Conservation (phyloP, 257 asterid genomes). For the Leonotis leonurus region DNA sequence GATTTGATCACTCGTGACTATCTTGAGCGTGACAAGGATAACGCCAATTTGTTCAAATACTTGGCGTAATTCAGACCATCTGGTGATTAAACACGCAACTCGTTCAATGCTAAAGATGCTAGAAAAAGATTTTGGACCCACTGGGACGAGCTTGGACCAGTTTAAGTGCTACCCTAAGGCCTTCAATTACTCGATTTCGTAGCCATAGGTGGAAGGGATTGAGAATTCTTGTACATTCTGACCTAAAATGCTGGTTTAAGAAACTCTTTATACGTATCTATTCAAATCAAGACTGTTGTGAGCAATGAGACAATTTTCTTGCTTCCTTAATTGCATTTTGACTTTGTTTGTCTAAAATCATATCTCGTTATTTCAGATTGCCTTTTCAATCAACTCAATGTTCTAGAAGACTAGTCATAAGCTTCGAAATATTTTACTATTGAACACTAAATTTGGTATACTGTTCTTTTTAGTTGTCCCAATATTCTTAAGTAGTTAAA, state of each 20-base stretch:
- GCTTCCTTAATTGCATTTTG: neutral
- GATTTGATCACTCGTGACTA: slow-evolving; percentile 64
- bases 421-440: too few species aligned
- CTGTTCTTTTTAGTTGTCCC: too few species aligned
- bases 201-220: slow-evolving; percentile 15
- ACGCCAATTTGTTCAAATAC: slow-evolving; percentile 53
- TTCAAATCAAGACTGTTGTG: slow-evolving; percentile 9
- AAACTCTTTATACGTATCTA: neutral
- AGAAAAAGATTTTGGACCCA: neutral
- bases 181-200: slow-evolving; percentile 2
- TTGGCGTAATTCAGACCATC: slow-evolving; percentile 30
- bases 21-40: slow-evolving; percentile 62
- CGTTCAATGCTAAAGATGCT: slow-evolving; percentile 5
- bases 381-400: neutral
- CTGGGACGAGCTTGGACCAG: neutral
- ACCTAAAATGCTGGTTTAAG: neutral
- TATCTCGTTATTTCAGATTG: neutral
- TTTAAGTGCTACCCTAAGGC: slow-evolving; percentile 11
- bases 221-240: slow-evolving; percentile 24
- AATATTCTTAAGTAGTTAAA: too few species aligned
- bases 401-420: too few species aligned
- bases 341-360: neutral
- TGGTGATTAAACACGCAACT: neutral
- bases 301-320: neutral
- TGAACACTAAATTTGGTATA: too few species aligned